A percentile compares a stretch with the other conserved stretches of the same genome.
Conservation (phyloP, 2,329 filamentous ascomycete genomes). For the Colletotrichum melonis region DNA sequence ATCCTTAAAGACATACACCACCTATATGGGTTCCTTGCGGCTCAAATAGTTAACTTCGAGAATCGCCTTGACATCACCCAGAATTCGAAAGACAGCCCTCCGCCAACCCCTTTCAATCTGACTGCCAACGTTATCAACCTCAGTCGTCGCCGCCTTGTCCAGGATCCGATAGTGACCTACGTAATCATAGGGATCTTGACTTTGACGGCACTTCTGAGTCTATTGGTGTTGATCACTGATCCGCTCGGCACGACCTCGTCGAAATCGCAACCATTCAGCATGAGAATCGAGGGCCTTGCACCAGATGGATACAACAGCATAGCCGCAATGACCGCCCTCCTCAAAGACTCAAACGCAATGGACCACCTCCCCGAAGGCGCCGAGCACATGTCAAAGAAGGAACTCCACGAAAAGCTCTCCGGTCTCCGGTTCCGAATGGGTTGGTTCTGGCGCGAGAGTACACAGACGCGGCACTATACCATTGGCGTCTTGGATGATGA, state of each 20-base stretch:
- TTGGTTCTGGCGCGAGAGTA: background rate
- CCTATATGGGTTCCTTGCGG: background rate
- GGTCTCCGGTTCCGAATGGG: conserved; percentile 3
- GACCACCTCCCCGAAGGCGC: background rate
- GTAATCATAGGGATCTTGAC: background rate
- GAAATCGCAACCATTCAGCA: background rate
- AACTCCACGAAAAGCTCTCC: conserved; percentile 1
- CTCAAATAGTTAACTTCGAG: conserved; percentile 2
- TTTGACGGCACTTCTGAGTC: background rate
- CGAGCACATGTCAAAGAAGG: background rate
- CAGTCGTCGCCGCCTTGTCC: background rate
- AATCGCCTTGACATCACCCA: background rate
- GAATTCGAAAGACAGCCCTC: background rate
- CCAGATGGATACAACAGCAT: background rate
- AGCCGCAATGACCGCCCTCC: background rate
- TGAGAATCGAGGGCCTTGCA: conserved; percentile 10
- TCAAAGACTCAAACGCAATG: conserved; percentile 3
- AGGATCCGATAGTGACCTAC: conserved; percentile 2
- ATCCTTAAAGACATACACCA: background rate
- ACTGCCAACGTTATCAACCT: background rate
- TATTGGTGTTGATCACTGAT: too few species aligned
- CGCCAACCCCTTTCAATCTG: background rate
- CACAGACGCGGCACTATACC: background rate
- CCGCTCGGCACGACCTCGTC: too few species aligned
- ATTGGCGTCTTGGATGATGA: background rate